A percentile compares a stretch with the other conserved stretches of the same genome.
These are phyloP conservation scores for Pseudoneurospora amorphoporcata DNA, from an alignment of 495 filamentous ascomycete species.

Conservation along the genomic window DNA sequence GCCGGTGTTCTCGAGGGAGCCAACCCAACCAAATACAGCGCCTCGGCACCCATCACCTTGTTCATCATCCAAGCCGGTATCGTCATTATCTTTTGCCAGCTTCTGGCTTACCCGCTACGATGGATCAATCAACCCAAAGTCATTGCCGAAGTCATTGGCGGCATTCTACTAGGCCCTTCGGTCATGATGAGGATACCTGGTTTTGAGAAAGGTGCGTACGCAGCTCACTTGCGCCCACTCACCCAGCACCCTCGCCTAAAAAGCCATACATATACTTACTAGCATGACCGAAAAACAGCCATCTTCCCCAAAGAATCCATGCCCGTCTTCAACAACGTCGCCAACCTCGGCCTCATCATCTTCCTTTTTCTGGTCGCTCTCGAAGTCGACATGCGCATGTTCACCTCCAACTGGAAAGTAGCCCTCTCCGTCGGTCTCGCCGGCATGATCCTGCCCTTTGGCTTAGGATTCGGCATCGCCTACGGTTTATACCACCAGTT, in stretches of 20 bases:
- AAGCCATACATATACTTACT: constrained; percentile 39
- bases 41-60: constrained; percentile 76
- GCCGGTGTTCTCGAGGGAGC: constrained; percentile 37
- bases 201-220: constrained; percentile 56
- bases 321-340: constrained; percentile 66
- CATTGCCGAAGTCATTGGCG: constrained; percentile 92
- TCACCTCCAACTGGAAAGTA: constrained; percentile 77
- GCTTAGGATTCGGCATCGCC: constrained; percentile 61
- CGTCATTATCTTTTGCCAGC: constrained; percentile 81
- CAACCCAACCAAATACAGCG: constrained; percentile 60
- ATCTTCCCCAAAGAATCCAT: constrained; percentile 72
- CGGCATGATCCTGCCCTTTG: constrained; percentile 77
- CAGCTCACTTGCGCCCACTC: constrained; percentile 11
- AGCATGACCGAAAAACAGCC: constrained; percentile 41
- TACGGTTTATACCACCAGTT: constrained; percentile 82
- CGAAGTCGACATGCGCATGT: constrained; percentile 82
- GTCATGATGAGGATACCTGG: constrained; percentile 77
- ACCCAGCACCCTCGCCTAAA: constrained; percentile 19
- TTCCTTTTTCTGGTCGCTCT: constrained; percentile 91
- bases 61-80: constrained; percentile 94
- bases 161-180: constrained; percentile 80
- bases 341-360: constrained; percentile 81
- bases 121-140: constrained; percentile 83
- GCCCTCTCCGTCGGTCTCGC: constrained; percentile 72
- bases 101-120: constrained; percentile 66